These are phyloP conservation scores for Hypoxylon sp. DNA, from an alignment of 2,329 filamentous ascomycete genomes.

Conservation along the genomic window DNA sequence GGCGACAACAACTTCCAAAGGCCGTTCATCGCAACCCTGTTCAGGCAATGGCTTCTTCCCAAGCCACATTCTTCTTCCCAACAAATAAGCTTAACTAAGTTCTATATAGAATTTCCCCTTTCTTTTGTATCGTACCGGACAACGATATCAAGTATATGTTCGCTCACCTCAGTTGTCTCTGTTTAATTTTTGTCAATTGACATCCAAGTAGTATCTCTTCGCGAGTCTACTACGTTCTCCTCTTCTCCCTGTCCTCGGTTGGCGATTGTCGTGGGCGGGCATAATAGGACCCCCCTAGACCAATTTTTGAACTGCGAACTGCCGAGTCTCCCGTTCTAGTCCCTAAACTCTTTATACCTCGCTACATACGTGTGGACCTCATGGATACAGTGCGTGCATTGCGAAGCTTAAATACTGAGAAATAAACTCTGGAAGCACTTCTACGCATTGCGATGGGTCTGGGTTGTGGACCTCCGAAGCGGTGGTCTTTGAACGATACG, in stretches of 20 bases:
- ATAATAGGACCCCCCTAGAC: background rate
- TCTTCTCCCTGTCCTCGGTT: background rate
- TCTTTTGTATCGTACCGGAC: background rate
- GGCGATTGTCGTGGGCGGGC: background rate
- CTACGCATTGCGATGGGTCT: constrained; percentile 45
- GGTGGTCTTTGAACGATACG: constrained; percentile 53
- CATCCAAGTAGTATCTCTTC: background rate
- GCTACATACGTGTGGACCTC: constrained; percentile 3
- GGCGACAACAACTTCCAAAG: constrained; percentile 9
- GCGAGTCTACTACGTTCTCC: background rate
- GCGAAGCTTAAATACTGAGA: constrained; percentile 9
- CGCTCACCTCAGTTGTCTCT: background rate
- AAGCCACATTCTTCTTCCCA: constrained; percentile 24
- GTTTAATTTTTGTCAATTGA: constrained; percentile 3
- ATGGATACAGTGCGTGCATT: constrained; percentile 25
- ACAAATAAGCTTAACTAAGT: constrained; percentile 19
- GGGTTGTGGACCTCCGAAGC: constrained; percentile 44
- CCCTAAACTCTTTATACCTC: background rate
- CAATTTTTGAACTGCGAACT: background rate
- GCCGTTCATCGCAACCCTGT: background rate
- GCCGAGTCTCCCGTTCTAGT: constrained; percentile 5
- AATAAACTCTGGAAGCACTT: constrained; percentile 5
- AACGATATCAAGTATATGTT: constrained; percentile 2
- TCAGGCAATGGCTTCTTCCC: constrained; percentile 13
- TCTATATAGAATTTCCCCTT: constrained; percentile 4